A percentile compares a stretch with the other conserved stretches of the same genome.
These are phyloP conservation scores for Eimeria acervulina DNA, from an alignment of 169 alveolate species.

Conservation along the genomic window DNA sequence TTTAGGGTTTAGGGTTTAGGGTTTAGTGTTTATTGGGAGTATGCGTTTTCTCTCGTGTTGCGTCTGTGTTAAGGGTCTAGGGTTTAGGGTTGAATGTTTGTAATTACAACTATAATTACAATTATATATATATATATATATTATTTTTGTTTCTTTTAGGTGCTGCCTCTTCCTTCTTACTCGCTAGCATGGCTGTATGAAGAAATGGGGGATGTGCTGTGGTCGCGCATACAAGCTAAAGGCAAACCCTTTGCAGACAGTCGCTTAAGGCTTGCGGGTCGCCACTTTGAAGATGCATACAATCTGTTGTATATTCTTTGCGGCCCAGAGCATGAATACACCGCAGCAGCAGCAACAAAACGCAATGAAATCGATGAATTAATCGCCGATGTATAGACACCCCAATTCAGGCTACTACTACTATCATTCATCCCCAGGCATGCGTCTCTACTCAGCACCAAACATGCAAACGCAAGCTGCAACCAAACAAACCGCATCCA, in stretches of 20 bases:
- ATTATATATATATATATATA: neutral
- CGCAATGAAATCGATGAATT: conserved; percentile 43
- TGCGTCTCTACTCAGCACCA: no score
- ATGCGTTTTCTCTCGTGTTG: no score
- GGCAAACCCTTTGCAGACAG: neutral
- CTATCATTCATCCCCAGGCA: no score
- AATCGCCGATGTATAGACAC: neutral
- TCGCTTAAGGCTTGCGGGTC: neutral
- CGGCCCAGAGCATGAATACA: conserved; percentile 81
- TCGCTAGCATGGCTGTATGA: conserved; percentile 89
- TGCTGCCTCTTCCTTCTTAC: conserved; percentile 86
- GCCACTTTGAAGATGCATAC: conserved; percentile 78
- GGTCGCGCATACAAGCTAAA: neutral
- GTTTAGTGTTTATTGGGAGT: no score
- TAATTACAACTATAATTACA: neutral
- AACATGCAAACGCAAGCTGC: no score
- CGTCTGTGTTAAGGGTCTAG: no score
- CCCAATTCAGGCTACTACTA: no score
- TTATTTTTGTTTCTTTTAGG: conserved; percentile 20
- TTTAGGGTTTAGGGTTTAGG: no score
- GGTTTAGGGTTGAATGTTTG: neutral
- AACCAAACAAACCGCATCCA: no score
- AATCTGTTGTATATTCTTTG: conserved; percentile 79
- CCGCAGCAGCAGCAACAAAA: conserved; percentile 76
- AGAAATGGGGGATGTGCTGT: conserved; percentile 87